These are phyloP conservation scores for Rugonectria rugulosa DNA, from an alignment of 2,329 filamentous ascomycete species.

Conservation along the genomic window DNA sequence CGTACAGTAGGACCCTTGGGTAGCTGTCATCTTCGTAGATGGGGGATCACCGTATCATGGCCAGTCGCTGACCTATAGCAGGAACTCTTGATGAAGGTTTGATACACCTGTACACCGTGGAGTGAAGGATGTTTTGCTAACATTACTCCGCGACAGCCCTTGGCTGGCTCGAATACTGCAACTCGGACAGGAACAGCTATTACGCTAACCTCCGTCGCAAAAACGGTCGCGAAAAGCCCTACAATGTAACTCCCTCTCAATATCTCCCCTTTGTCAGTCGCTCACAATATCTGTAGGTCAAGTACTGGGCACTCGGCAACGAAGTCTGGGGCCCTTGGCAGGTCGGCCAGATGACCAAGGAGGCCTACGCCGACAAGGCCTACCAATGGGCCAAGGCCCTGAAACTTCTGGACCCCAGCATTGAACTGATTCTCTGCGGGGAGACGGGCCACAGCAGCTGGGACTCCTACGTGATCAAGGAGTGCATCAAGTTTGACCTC, in stretches of 20 bases:
- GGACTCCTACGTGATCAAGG: slow-evolving; percentile 77
- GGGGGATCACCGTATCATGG: not conserved
- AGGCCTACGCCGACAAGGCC: slow-evolving; percentile 73
- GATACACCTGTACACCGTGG: not conserved
- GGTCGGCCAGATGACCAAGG: slow-evolving; percentile 72
- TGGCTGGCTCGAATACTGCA: slow-evolving; percentile 88
- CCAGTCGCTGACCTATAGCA: slow-evolving; percentile 17
- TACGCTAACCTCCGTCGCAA: slow-evolving; percentile 82
- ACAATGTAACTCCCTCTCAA: slow-evolving; percentile 55
- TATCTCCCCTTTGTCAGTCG: fast-evolving
- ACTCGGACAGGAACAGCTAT: slow-evolving; percentile 77
- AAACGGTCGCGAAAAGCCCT: slow-evolving; percentile 79
- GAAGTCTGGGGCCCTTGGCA: slow-evolving; percentile 74
- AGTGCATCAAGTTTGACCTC: slow-evolving; percentile 61
- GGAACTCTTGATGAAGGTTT: slow-evolving; percentile 51
- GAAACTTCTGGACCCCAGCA: slow-evolving; percentile 73
- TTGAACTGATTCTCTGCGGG: slow-evolving; percentile 77
- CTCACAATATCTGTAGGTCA: slow-evolving; percentile 53
- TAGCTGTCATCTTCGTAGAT: not conserved
- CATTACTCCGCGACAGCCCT: slow-evolving; percentile 54
- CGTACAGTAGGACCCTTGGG: not conserved
- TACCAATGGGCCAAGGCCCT: slow-evolving; percentile 77
- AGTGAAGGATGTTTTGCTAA: not conserved
- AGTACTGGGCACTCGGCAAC: slow-evolving; percentile 88
- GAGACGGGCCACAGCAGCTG: slow-evolving; percentile 73